phyloP scores from a whole-genome alignment of 805 yeast genomes.

The Pichia pseudocactophila region DNA sequence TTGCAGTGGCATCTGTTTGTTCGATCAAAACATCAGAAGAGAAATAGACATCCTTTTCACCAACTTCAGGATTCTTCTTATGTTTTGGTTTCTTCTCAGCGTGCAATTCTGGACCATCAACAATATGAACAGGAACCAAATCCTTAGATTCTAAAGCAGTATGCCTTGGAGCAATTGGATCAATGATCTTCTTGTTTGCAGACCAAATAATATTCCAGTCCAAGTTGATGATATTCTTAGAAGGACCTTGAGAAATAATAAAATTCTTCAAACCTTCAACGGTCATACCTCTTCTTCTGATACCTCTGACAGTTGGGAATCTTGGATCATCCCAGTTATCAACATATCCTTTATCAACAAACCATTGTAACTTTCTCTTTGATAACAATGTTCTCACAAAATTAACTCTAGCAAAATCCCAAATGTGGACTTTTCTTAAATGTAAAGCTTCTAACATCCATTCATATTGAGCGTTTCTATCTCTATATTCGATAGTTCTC shows the following conservation, averaged over 20 bases:
- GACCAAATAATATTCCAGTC: conserved; percentile 99
- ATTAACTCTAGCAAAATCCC: conserved; percentile 98
- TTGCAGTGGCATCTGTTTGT: conserved; percentile 68
- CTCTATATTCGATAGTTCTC: conserved; percentile 97
- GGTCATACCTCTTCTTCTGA: conserved; percentile 99
- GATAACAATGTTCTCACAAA: conserved; percentile 91
- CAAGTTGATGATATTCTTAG: conserved; percentile 89
- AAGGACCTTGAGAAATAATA: conserved; percentile 94
- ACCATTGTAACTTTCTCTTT: conserved; percentile 98
- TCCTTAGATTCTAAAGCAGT: conserved; percentile 62
- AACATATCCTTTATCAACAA: conserved; percentile 86
- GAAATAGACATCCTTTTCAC: conserved; percentile 69
- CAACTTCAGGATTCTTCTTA: conserved; percentile 90
- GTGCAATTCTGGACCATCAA: conserved; percentile 59
- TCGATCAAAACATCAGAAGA: conserved; percentile 62
- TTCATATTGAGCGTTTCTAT: conserved; percentile 95
- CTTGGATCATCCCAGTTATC: conserved; percentile 98
- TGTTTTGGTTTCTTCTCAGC: conserved; percentile 81
- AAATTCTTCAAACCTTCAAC: conserved; percentile 95
- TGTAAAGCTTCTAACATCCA: conserved; percentile 83
- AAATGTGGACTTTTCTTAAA: conserved; percentile 87
- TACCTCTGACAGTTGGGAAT: conserved; percentile 99
- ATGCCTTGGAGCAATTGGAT: conserved; percentile 94
- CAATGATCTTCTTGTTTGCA: conserved; percentile 91
- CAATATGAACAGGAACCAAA: conserved; percentile 61